Evolutionary conservation across 2,329 filamentous ascomycete genomes (phyloP).

Genomic region (Alternaria gansuensis): DNA sequence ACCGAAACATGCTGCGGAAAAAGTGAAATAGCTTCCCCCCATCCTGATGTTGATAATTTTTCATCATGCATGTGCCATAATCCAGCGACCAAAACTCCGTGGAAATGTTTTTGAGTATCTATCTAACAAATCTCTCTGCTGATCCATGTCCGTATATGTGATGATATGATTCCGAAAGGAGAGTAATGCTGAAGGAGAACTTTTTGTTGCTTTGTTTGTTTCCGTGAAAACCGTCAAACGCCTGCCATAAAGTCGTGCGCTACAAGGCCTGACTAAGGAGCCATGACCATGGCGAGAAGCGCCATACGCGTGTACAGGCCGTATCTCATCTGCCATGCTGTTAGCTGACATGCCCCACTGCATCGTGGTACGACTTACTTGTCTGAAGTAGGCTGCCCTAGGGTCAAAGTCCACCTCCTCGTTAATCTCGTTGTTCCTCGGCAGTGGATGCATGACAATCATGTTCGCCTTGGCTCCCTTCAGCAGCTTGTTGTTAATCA

Average conservation of each 20-base stretch:
- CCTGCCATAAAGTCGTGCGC: constrained; percentile 18
- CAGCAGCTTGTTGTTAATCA: constrained; percentile 89
- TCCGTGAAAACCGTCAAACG: constrained; percentile 25
- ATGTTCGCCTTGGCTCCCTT: constrained; percentile 92
- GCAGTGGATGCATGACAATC: constrained; percentile 94
- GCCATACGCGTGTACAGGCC: constrained; percentile 99
- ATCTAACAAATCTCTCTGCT: constrained; percentile 10
- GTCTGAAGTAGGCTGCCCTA: constrained; percentile 96
- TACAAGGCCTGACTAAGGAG: constrained; percentile 49
- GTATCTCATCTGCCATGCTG: constrained; percentile 81
- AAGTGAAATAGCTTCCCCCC: constrained; percentile 51
- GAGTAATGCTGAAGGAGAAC: constrained; percentile 2
- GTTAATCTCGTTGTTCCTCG: constrained; percentile 89
- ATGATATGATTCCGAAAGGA: constrained; percentile 20
- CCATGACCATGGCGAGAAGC: constrained; percentile 91
- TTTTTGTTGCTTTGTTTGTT: constrained; percentile 21
- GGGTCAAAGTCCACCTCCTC: constrained; percentile 99
- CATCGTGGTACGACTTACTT: constrained; percentile 70
- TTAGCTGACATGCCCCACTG: constrained; percentile 54
- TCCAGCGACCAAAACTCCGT: constrained; percentile 9
- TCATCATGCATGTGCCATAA: constrained; percentile 31
- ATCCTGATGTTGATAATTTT: constrained; percentile 29
- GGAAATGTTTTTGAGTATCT: constrained; percentile 25
- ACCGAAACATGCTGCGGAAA: constrained; percentile 30
- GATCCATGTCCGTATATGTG: constrained; percentile 7